A percentile compares a stretch with the other conserved stretches of the same genome.
Conservation (phyloP, 2,329 filamentous ascomycete genomes). For the Penicillium sp. region DNA sequence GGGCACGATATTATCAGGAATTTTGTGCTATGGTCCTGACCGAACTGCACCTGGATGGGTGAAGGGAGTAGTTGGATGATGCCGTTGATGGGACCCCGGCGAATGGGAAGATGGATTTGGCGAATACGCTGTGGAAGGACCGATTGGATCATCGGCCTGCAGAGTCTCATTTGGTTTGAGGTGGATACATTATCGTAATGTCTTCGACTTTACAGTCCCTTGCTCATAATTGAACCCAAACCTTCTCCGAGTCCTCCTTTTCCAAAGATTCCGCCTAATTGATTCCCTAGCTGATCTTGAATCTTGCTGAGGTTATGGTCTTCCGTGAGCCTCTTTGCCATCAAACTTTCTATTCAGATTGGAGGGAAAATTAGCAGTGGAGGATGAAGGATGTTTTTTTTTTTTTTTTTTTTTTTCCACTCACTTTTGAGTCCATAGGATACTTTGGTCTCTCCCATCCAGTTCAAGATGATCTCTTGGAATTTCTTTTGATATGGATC, state of each 20-base stretch:
- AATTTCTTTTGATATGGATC: constrained; percentile 27
- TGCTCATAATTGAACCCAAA: constrained; percentile 19
- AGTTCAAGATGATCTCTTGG: constrained; percentile 26
- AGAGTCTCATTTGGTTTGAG: neutral
- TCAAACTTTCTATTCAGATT: constrained; percentile 25
- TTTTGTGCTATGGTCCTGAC: constrained; percentile 35
- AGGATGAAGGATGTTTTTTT: too few species aligned
- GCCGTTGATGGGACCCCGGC: too few species aligned
- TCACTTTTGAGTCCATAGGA: constrained; percentile 26
- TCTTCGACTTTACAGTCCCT: constrained; percentile 13
- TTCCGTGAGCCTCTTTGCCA: constrained; percentile 22
- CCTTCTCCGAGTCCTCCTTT: constrained; percentile 21
- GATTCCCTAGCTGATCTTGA: constrained; percentile 20
- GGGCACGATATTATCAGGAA: constrained; percentile 33
- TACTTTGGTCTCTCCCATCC: constrained; percentile 28
- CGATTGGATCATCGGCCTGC: too few species aligned
- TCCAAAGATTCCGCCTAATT: constrained; percentile 20
- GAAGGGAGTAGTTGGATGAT: neutral
- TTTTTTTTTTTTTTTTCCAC: too few species aligned
- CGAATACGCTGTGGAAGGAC: neutral
- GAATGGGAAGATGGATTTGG: too few species aligned
- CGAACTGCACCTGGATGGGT: constrained; percentile 29
- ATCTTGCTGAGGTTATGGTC: constrained; percentile 25
- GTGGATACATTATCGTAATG: neutral
- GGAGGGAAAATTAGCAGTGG: too few species aligned